Percentiles rank a stretch among this genome's conserved stretches.
Conservation (phyloP, 495 filamentous ascomycete genomes). For the Lentithecium fluviatile region DNA sequence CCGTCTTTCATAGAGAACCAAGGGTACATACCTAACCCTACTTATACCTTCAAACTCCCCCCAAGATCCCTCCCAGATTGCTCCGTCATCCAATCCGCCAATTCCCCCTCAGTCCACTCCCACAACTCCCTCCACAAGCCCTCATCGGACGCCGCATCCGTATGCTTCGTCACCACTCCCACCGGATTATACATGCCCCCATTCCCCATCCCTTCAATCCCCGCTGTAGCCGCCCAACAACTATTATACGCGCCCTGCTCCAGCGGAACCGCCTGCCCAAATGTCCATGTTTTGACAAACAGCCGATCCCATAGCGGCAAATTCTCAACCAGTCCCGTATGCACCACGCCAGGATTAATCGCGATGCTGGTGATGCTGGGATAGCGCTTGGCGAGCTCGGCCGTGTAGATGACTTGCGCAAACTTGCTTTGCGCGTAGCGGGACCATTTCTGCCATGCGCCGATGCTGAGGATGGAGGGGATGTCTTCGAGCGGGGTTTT, state of each 20-base stretch:
- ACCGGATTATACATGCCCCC: constrained; percentile 22
- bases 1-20: too few species aligned
- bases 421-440: constrained; percentile 71
- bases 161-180: neutral
- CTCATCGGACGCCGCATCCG: neutral
- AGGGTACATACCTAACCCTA: too few species aligned
- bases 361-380: constrained; percentile 56
- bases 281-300: neutral
- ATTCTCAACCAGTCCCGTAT: constrained; percentile 49
- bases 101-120: constrained; percentile 29
- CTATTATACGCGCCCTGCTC: constrained; percentile 16
- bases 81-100: too few species aligned
- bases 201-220: neutral
- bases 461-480: too few species aligned
- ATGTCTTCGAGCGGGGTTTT: neutral
- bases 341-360: constrained; percentile 66
- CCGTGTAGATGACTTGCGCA: constrained; percentile 63
- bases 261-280: neutral
- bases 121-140: constrained; percentile 8
- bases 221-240: constrained; percentile 18
- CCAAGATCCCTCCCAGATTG: too few species aligned
- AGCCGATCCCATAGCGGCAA: neutral
- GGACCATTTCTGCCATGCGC: neutral
- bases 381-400: constrained; percentile 58
- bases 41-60: too few species aligned